Base-by-base conservation (phyloP, 768 basidiomycete genomes). In the Suillus cothurnatus region DNA sequence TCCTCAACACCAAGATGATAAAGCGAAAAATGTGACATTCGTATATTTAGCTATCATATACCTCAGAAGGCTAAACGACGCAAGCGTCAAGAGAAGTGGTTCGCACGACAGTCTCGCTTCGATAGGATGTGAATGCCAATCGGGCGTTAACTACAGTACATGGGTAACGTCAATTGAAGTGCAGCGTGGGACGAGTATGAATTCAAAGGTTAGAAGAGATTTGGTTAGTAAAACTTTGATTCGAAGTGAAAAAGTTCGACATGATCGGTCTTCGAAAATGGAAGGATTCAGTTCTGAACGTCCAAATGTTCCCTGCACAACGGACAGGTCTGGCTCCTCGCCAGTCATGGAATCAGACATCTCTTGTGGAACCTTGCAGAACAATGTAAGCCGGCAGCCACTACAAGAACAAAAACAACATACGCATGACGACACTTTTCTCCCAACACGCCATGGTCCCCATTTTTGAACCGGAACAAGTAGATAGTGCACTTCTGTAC, bases 401-500 rank as follows among this genome's bases (percentile, higher is more conserved):
- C 59, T 15, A 34, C 45, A 43, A 32, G 12, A 26, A 53, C 39
- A 45, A 41, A 61, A 31, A 65, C 55, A 12, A 77, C 81, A 70
- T 59, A 85, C 72, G 83, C 80, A 77, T 93, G 91, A 67, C 79
- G 80, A 73, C 91, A 93, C 23, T 72, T 76, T 17, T 84, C 83
- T 5, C 85, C 83, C 74, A 90, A 70, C 38, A 83, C 83, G 17
- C 84, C 89, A 63, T 71, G 69, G 65, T 92, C 88, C 21, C 77
- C 84, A 9, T 78, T 81, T 76, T 80, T 86, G 78, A 91, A 93
- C 76, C 88, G 88, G 55, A 81, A 83, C 73, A 91, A 77, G 73
- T 92, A 93, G 59, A 92, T 88, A 47, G 87, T 84, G 75, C 92
- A 94, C 71, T 85, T n/a, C n/a, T n/a, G n/a, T n/a, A n/a, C n/a